Evolutionary conservation across 2,329 filamentous ascomycete genomes (phyloP).

Genomic region (Helminthosporium solani): DNA sequence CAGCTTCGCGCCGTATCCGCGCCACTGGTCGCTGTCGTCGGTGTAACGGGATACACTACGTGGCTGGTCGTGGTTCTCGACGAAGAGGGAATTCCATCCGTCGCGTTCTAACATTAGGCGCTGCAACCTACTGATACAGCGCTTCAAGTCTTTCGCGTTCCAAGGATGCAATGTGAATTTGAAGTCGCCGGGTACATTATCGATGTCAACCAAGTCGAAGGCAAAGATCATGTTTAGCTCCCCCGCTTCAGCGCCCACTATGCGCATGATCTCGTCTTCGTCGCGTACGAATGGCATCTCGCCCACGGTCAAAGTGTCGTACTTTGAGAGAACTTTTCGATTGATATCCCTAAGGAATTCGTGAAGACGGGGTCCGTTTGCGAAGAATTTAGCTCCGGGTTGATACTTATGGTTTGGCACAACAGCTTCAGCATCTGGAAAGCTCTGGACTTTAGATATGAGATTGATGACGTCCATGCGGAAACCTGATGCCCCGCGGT

Average conservation of each 20-base stretch:
- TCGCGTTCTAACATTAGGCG: slow-evolving; percentile 41
- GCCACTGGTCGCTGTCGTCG: slow-evolving; percentile 50
- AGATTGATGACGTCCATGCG: slow-evolving; percentile 45
- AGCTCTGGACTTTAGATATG: slow-evolving; percentile 37
- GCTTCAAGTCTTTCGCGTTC: slow-evolving; percentile 37
- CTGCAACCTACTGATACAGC: slow-evolving; percentile 37
- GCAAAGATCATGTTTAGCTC: slow-evolving; percentile 70
- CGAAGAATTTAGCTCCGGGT: slow-evolving; percentile 56
- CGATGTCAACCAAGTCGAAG: slow-evolving; percentile 47
- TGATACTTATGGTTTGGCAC: slow-evolving; percentile 44
- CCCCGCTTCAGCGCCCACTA: slow-evolving; percentile 45
- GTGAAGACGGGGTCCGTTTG: slow-evolving; percentile 67
- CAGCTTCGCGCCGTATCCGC: slow-evolving; percentile 51
- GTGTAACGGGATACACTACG: slow-evolving; percentile 51
- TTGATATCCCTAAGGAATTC: slow-evolving; percentile 68
- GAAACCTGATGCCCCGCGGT: slow-evolving; percentile 61
- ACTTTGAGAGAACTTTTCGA: slow-evolving; percentile 57
- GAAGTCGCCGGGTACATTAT: slow-evolving; percentile 41
- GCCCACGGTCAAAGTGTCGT: slow-evolving; percentile 66
- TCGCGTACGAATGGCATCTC: slow-evolving; percentile 59
- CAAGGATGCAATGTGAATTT: slow-evolving; percentile 36
- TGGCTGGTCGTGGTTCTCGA: slow-evolving; percentile 57
- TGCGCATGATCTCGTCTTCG: slow-evolving; percentile 49
- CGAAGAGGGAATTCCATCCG: slow-evolving; percentile 53
- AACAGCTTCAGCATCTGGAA: slow-evolving; percentile 27